phyloP scores from a whole-genome alignment of 495 filamentous ascomycete species.

The Delitschia confertaspora region DNA sequence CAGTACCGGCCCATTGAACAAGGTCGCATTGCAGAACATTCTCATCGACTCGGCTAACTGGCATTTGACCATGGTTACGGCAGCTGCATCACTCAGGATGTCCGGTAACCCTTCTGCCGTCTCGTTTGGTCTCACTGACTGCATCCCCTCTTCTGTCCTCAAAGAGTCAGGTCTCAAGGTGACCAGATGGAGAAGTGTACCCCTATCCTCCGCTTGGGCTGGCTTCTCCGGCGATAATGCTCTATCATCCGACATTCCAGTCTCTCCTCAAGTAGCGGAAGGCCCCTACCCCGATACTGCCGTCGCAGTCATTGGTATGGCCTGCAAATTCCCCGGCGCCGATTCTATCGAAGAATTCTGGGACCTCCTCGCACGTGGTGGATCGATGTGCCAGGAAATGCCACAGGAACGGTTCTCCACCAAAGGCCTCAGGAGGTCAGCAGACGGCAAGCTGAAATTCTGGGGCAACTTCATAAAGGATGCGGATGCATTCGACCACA shows the following conservation, averaged over 20 bases:
- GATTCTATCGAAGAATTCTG: not conserved
- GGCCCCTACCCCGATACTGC: not conserved
- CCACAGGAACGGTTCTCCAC: too few relatives aligned
- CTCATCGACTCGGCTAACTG: not conserved
- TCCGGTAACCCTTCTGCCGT: too few relatives aligned
- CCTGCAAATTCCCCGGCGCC: not conserved
- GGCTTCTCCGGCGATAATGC: too few relatives aligned
- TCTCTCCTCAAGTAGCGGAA: not conserved
- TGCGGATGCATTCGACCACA: not conserved
- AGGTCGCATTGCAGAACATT: not conserved
- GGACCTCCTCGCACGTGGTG: not conserved
- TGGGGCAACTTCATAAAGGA: conserved; percentile 4
- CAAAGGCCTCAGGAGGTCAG: not conserved
- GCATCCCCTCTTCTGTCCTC: too few relatives aligned
- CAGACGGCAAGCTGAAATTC: not conserved
- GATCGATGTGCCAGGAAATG: not conserved
- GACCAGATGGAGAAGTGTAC: too few relatives aligned
- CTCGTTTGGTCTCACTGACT: too few relatives aligned
- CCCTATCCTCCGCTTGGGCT: too few relatives aligned
- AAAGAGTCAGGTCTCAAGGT: too few relatives aligned
- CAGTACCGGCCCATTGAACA: not conserved
- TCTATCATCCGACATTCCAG: too few relatives aligned
- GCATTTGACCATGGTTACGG: not conserved
- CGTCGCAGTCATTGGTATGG: not conserved
- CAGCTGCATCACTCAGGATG: not conserved